These are phyloP conservation scores for Aspergillus candidus DNA, from an alignment of 2,329 filamentous ascomycete genomes.

Conservation along the genomic window DNA sequence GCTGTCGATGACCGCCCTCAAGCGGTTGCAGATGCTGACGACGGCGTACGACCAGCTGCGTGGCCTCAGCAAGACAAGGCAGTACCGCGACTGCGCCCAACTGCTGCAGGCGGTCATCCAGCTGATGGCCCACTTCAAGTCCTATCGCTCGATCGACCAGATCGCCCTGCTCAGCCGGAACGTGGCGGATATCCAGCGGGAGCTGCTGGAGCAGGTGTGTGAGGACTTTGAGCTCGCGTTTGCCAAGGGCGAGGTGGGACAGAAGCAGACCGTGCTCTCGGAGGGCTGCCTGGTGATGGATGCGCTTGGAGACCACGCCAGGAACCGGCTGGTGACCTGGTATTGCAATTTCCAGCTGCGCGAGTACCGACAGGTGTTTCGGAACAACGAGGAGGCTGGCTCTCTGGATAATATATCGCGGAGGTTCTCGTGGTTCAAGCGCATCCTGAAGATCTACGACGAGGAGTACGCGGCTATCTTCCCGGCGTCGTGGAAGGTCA, in stretches of 20 bases:
- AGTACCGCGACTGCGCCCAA: conserved; percentile 92
- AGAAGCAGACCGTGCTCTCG: conserved; percentile 63
- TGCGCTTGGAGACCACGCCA: conserved; percentile 81
- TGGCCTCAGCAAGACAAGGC: conserved; percentile 72
- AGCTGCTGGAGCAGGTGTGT: conserved; percentile 94
- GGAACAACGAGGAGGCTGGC: conserved; percentile 92
- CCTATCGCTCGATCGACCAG: conserved; percentile 95
- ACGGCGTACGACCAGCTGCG: conserved; percentile 97
- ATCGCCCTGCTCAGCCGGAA: conserved; percentile 89
- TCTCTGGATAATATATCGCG: conserved; percentile 94
- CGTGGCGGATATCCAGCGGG: conserved; percentile 86
- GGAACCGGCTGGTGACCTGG: conserved; percentile 80
- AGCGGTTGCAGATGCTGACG: conserved; percentile 95
- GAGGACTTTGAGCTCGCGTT: conserved; percentile 97
- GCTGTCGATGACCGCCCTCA: conserved; percentile 94
- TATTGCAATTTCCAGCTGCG: conserved; percentile 96
- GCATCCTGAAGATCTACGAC: conserved; percentile 92
- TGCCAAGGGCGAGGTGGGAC: conserved; percentile 73
- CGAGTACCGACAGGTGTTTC: conserved; percentile 92
- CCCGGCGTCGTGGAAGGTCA: conserved; percentile 79
- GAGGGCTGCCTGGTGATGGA: conserved; percentile 95
- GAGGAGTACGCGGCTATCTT: conserved; percentile 88
- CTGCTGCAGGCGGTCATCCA: conserved; percentile 91
- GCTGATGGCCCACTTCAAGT: conserved; percentile 98
- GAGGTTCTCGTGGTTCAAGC: conserved; percentile 91